Evolutionary conservation across 2,329 filamentous ascomycete species (phyloP).

Genomic region (Aspergillus sp.): DNA sequence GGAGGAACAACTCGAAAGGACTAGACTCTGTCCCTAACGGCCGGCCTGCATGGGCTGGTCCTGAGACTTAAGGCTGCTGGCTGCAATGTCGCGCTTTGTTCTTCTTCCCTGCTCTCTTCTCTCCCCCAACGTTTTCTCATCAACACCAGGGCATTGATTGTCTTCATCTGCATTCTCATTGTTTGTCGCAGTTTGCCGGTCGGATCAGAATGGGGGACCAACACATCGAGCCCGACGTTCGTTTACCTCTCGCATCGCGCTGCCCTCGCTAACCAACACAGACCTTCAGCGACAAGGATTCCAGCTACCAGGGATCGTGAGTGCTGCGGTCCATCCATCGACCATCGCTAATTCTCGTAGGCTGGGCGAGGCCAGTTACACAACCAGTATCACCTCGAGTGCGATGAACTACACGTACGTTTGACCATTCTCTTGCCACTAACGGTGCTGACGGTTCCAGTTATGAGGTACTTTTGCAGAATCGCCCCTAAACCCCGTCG

Average conservation of each 20-base stretch:
- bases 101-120: neutral
- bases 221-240: constrained; percentile 8
- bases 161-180: neutral
- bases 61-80: neutral
- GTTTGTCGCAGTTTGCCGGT: neutral
- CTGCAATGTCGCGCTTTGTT: neutral
- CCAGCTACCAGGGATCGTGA: constrained; percentile 28
- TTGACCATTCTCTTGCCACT: neutral
- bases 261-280: constrained; percentile 8
- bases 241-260: neutral
- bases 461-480: constrained; percentile 28
- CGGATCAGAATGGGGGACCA: neutral
- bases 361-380: constrained; percentile 28
- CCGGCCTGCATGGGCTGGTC: constrained; percentile 4
- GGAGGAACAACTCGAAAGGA: no score
- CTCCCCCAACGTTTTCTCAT: neutral
- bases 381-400: constrained; percentile 31
- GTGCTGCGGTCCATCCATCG: constrained; percentile 7
- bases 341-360: constrained; percentile 13
- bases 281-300: constrained; percentile 26
- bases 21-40: neutral
- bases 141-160: no score
- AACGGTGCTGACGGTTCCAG: constrained; percentile 18
- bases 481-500: no score
- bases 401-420: constrained; percentile 33